Evolutionary conservation across 305 asterid species (phyloP).

Genomic region (Ilex paraguariensis): DNA sequence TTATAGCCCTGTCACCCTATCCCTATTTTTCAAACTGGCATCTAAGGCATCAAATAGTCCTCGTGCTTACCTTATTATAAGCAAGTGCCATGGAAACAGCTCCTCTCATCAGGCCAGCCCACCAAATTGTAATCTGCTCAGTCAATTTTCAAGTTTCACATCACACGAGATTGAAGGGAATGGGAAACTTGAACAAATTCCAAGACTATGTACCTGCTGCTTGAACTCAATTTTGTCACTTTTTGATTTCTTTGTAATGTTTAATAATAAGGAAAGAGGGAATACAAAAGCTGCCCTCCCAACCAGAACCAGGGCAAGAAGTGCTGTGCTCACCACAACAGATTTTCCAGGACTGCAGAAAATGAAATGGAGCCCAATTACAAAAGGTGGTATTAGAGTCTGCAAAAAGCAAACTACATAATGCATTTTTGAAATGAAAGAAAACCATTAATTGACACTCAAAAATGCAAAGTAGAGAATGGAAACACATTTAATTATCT

Average conservation of each 20-base stretch:
- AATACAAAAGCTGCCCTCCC: conserved; percentile 74
- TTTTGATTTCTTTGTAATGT: conserved; percentile 30
- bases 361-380: conserved; percentile 3
- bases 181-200: neutral
- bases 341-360: conserved; percentile 57
- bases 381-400: neutral
- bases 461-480: too few species aligned
- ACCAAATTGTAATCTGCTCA: conserved; percentile 66
- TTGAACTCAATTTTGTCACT: conserved; percentile 36
- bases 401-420: neutral
- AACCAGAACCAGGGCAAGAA: conserved; percentile 57
- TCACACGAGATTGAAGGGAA: too few species aligned
- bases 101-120: conserved; percentile 94
- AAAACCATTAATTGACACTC: too few species aligned
- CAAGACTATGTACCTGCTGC: conserved; percentile 45
- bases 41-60: too few species aligned
- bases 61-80: conserved; percentile 60
- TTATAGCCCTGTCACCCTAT: too few species aligned
- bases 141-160: neutral
- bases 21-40: too few species aligned
- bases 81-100: conserved; percentile 86
- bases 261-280: conserved; percentile 52
- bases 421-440: neutral
- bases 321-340: conserved; percentile 44
- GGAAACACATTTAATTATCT: neutral